A percentile compares a stretch with the other conserved stretches of the same genome.
These are phyloP conservation scores for Lepidopterella palustris DNA, from an alignment of 495 filamentous ascomycete genomes.

Conservation along the genomic window DNA sequence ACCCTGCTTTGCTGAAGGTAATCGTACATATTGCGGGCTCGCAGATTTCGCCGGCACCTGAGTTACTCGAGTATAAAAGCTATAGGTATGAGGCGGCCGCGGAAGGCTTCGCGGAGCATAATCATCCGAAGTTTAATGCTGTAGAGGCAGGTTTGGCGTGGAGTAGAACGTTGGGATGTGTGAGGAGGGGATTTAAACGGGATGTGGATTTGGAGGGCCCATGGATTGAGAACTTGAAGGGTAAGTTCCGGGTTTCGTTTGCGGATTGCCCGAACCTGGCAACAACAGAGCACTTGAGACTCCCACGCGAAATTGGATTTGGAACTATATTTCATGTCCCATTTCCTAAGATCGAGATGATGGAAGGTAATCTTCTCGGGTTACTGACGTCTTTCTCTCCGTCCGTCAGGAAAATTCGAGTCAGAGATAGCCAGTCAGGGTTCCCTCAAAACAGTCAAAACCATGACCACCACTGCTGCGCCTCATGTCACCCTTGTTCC, in stretches of 20 bases:
- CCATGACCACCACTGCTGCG: slow-evolving; percentile 30
- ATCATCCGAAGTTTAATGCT: slow-evolving; percentile 48
- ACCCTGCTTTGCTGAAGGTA: slow-evolving; percentile 45
- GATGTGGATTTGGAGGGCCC: slow-evolving; percentile 7
- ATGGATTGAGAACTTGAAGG: background rate
- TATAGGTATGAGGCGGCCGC: slow-evolving; percentile 19
- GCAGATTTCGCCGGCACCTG: slow-evolving; percentile 29
- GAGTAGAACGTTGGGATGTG: slow-evolving; percentile 45
- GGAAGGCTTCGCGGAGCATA: slow-evolving; percentile 53
- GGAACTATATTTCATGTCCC: too few species aligned
- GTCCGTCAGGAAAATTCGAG: slow-evolving; percentile 11
- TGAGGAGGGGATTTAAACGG: slow-evolving; percentile 33
- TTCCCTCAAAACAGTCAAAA: slow-evolving; percentile 27
- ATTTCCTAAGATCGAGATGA: slow-evolving; percentile 22
- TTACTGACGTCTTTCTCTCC: background rate
- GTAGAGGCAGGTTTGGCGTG: slow-evolving; percentile 49
- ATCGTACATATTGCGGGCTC: slow-evolving; percentile 49
- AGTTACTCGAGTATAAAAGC: slow-evolving; percentile 14
- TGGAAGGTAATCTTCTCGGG: slow-evolving; percentile 7
- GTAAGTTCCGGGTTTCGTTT: background rate
- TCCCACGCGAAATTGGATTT: too few species aligned
- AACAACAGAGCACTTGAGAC: too few species aligned
- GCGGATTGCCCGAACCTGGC: too few species aligned
- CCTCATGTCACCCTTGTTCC: slow-evolving; percentile 37
- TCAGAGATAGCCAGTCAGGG: slow-evolving; percentile 18